Conservation (phyloP, 306 rosid species). For the Astragalus glycyphyllos region DNA sequence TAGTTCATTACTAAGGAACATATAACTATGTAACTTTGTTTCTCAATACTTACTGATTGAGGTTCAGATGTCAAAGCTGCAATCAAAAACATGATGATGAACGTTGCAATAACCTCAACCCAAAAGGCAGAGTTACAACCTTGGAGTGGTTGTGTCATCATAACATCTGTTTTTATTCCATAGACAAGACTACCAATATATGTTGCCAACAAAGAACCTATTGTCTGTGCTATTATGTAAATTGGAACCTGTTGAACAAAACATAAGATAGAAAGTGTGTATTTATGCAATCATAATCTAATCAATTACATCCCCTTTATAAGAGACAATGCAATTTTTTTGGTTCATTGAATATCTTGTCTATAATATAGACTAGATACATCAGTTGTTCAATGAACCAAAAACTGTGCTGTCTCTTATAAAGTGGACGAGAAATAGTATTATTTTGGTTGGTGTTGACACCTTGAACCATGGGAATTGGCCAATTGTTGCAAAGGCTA, state of each 20-base stretch:
- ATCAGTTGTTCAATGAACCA: no score
- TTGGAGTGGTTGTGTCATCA: slow-evolving; percentile 69
- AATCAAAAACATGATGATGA: slow-evolving; percentile 75
- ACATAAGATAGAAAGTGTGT: background rate
- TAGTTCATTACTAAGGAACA: background rate
- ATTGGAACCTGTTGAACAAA: slow-evolving; percentile 63
- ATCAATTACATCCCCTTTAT: slow-evolving; percentile 9
- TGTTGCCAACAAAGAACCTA: slow-evolving; percentile 75
- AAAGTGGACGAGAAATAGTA: no score
- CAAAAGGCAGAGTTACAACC: slow-evolving; percentile 72
- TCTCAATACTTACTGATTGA: slow-evolving; percentile 60
- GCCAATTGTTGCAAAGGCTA: slow-evolving; percentile 84
- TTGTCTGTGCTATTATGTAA: slow-evolving; percentile 64
- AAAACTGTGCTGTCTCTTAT: no score
- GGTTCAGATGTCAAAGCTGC: slow-evolving; percentile 65
- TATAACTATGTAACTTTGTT: slow-evolving; percentile 10
- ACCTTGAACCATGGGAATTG: slow-evolving; percentile 84
- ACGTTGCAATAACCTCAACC: slow-evolving; percentile 79
- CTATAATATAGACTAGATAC: no score
- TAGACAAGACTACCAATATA: slow-evolving; percentile 65
- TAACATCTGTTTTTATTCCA: slow-evolving; percentile 57
- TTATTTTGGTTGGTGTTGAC: background rate
- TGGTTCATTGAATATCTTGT: no score
- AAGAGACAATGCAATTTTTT: no score
- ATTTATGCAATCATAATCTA: slow-evolving; percentile 18